Conservation (phyloP, 257 asterid genomes). For the Solanum paucissectum region DNA sequence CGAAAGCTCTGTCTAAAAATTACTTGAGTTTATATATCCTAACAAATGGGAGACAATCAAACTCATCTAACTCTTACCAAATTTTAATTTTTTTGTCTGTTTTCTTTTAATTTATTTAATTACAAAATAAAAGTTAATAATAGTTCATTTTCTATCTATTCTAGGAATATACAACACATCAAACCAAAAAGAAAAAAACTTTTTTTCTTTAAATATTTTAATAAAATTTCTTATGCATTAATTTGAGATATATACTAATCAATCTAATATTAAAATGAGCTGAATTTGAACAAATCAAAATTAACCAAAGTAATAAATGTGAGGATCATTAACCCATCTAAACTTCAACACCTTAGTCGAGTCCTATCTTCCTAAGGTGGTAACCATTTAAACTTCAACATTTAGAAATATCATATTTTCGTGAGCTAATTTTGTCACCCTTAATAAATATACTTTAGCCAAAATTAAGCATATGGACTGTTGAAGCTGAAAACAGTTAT, state of each 20-base stretch:
- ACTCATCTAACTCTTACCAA: background rate
- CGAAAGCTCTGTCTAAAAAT: background rate
- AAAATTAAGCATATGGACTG: background rate
- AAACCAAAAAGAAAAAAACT: too few species aligned
- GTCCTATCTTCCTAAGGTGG: too few species aligned
- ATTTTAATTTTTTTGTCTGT: background rate
- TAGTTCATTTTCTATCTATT: too few species aligned
- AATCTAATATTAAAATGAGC: too few species aligned
- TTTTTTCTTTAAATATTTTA: too few species aligned
- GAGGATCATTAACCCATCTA: background rate
- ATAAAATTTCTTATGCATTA: background rate
- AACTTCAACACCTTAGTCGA: background rate
- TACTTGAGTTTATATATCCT: background rate
- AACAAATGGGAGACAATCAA: background rate
- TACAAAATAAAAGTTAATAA: background rate
- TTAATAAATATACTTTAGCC: background rate
- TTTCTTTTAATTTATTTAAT: background rate
- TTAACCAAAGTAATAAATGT: background rate
- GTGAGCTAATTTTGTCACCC: background rate
- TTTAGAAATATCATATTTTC: too few species aligned
- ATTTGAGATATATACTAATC: background rate
- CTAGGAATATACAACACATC: background rate
- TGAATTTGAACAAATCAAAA: too few species aligned
- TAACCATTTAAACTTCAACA: too few species aligned
- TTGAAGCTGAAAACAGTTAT: background rate